These are phyloP conservation scores for Peronosclerospora sorghi DNA, from an alignment of 352 stramenopile genomes.

Conservation along the genomic window DNA sequence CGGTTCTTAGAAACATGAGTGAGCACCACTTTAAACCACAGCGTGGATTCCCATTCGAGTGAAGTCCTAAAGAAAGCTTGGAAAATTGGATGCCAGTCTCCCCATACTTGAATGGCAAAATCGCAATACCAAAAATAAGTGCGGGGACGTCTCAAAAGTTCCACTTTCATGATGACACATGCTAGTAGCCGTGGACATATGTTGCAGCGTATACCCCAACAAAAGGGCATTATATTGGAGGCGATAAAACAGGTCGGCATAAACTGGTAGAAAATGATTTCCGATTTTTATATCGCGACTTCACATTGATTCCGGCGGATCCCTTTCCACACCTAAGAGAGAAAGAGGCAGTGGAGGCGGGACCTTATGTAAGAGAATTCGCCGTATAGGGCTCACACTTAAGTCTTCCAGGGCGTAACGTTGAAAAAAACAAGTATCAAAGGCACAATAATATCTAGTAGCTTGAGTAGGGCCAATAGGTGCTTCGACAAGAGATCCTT, in stretches of 20 bases:
- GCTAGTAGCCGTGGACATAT: background rate
- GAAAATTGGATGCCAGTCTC: background rate
- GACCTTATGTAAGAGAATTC: background rate
- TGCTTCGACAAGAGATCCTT: too few relatives aligned
- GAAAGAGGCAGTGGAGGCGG: background rate
- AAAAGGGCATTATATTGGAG: background rate
- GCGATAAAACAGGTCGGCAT: background rate
- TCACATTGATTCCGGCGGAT: background rate
- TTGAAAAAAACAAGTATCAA: background rate
- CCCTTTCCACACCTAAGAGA: background rate
- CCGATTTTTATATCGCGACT: background rate
- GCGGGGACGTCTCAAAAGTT: background rate
- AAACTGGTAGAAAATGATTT: background rate
- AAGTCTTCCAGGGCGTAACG: background rate
- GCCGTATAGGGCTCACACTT: background rate
- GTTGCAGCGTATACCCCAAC: background rate
- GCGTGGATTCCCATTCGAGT: background rate
- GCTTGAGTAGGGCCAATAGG: too few relatives aligned
- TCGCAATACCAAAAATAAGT: background rate
- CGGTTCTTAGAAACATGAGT: background rate
- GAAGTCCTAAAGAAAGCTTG: background rate
- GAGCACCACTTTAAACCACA: background rate
- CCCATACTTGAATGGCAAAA: background rate
- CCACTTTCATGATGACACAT: background rate
- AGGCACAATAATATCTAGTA: too few relatives aligned